Conservation (phyloP, 2,329 filamentous ascomycete species). For the Xylaria sp. region DNA sequence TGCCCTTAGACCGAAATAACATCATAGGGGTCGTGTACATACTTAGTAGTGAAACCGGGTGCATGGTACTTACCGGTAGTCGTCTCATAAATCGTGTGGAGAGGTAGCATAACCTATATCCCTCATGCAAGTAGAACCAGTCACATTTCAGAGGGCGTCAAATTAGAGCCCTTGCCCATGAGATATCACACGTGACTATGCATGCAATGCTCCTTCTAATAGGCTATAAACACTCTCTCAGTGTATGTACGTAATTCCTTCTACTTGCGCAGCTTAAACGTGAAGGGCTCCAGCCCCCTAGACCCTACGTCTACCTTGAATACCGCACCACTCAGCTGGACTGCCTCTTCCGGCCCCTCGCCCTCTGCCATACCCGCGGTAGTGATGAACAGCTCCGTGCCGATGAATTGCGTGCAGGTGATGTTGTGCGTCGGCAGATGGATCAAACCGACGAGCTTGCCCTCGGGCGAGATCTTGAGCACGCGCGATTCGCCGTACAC, state of each 20-base stretch:
- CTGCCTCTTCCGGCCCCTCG: slow-evolving; percentile 70
- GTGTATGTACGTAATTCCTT: not conserved
- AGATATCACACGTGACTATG: slow-evolving; percentile 10
- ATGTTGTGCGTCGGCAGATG: slow-evolving; percentile 80
- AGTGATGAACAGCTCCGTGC: slow-evolving; percentile 80
- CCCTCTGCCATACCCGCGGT: slow-evolving; percentile 75
- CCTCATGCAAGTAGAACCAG: slow-evolving; percentile 15
- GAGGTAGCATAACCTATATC: not conserved
- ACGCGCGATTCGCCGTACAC: slow-evolving; percentile 84
- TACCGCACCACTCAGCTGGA: slow-evolving; percentile 74
- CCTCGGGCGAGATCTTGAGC: slow-evolving; percentile 76
- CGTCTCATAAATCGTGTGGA: slow-evolving; percentile 10
- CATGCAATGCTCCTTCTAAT: slow-evolving; percentile 6
- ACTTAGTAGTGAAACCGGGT: slow-evolving; percentile 48
- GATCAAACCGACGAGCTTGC: slow-evolving; percentile 79
- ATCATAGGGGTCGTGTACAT: slow-evolving; percentile 23
- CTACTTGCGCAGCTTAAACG: slow-evolving; percentile 65
- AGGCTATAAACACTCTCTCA: slow-evolving; percentile 1
- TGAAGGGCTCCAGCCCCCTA: slow-evolving; percentile 69
- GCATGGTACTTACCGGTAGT: slow-evolving; percentile 1
- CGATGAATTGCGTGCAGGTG: slow-evolving; percentile 84
- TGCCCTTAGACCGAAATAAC: slow-evolving; percentile 69
- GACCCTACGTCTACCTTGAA: slow-evolving; percentile 83
- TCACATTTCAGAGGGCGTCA: slow-evolving; percentile 9
- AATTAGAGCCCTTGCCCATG: not conserved